A percentile compares a stretch with the other conserved stretches of the same genome.
Conservation (phyloP, 768 basidiomycete genomes). For the Auricularia sp. region DNA sequence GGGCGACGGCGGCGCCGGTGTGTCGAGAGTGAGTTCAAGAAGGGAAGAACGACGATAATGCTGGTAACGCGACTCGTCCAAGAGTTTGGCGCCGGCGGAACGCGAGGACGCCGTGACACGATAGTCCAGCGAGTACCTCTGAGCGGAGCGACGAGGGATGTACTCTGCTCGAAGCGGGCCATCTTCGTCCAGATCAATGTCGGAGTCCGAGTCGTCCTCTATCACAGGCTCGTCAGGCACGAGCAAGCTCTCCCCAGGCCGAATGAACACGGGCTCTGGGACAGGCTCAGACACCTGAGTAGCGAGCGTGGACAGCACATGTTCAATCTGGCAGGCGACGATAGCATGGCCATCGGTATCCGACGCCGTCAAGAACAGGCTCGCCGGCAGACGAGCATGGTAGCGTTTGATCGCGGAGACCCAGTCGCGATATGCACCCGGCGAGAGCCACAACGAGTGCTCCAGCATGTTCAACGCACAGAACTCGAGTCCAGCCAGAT, state of each 20-base stretch:
- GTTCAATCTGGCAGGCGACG: background rate
- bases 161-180: slow-evolving; percentile 78
- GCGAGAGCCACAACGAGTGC: background rate
- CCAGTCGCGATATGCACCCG: background rate
- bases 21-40: background rate
- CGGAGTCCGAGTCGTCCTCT: slow-evolving; percentile 31
- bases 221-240: slow-evolving; percentile 38
- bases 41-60: background rate
- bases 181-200: slow-evolving; percentile 76
- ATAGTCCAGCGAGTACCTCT: too few relatives aligned
- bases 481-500: background rate
- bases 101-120: too few relatives aligned
- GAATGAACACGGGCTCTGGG: slow-evolving; percentile 62
- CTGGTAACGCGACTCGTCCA: background rate
- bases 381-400: background rate
- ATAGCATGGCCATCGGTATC: background rate
- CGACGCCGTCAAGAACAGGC: background rate
- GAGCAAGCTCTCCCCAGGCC: slow-evolving; percentile 50
- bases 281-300: slow-evolving; percentile 10
- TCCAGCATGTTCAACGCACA: background rate
- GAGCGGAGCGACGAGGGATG: slow-evolving; percentile 44
- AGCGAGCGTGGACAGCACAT: background rate
- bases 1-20: background rate
- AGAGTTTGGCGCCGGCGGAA: background rate
- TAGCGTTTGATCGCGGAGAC: background rate